A percentile compares a stretch with the other conserved stretches of the same genome.
These are phyloP conservation scores for Malassezia slooffiae DNA, from an alignment of 1,284 basidiomycete genomes.

Conservation along the genomic window DNA sequence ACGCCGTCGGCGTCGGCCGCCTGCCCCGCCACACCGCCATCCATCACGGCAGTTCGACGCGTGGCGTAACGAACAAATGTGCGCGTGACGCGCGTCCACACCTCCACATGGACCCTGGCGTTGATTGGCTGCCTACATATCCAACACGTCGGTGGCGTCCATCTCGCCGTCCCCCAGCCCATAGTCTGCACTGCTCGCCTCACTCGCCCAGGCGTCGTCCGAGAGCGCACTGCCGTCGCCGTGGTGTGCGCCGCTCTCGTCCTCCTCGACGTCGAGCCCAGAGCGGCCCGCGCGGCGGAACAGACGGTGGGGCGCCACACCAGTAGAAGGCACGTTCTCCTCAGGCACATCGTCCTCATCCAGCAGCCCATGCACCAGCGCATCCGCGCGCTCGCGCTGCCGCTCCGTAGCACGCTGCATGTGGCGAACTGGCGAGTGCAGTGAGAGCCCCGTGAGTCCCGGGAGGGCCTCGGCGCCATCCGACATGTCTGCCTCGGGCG, in stretches of 20 bases:
- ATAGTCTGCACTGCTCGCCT: constrained; percentile 18
- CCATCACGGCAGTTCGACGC: not conserved
- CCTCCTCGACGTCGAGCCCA: not conserved
- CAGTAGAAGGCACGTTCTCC: too few species aligned
- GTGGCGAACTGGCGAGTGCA: not conserved
- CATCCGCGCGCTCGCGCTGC: not conserved
- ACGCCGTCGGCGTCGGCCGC: constrained; percentile 1
- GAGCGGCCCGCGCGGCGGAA: too few species aligned
- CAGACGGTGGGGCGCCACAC: too few species aligned
- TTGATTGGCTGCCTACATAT: too few species aligned
- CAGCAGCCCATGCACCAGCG: not conserved
- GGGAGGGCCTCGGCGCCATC: too few species aligned
- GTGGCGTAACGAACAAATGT: not conserved
- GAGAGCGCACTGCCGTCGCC: not conserved
- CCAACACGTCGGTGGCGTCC: constrained; percentile 17
- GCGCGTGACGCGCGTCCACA: constrained; percentile 1
- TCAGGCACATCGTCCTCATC: not conserved
- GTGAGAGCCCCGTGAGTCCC: too few species aligned
- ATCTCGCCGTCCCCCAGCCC: constrained; percentile 19
- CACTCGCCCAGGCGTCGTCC: constrained; percentile 24
- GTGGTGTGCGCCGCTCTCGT: not conserved
- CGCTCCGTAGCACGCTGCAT: not conserved
- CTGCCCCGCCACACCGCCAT: not conserved
- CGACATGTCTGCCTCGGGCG: too few species aligned
- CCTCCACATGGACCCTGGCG: constrained; percentile 4